Conservation (phyloP, 176 grass and related monocot genomes). For the Ananas comosus region DNA sequence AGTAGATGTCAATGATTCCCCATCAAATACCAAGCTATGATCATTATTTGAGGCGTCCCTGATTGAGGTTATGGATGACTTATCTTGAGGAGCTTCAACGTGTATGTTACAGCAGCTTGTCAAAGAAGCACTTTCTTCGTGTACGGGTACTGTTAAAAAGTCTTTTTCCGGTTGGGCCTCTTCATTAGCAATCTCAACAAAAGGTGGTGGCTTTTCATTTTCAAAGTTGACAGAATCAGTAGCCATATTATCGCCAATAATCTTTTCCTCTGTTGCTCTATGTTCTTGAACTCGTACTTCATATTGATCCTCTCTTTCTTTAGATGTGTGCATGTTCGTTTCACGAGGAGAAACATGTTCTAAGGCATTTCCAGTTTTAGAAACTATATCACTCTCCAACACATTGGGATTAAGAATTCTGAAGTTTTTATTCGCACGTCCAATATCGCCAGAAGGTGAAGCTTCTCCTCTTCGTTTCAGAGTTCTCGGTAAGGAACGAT, state of each 20-base stretch:
- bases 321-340: not conserved
- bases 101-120: not conserved
- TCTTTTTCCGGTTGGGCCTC: not conserved
- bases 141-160: not conserved
- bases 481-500: slow-evolving; percentile 7
- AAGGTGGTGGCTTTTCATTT: not conserved
- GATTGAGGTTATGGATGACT: slow-evolving; percentile 50
- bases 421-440: not conserved
- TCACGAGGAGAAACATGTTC: not conserved
- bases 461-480: not conserved
- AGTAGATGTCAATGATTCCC: slow-evolving; percentile 5
- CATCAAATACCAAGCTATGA: not conserved
- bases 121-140: slow-evolving; percentile 7
- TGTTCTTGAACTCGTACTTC: slow-evolving; percentile 1
- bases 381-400: not conserved
- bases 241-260: not conserved
- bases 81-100: slow-evolving; percentile 29
- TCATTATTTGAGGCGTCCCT: not conserved
- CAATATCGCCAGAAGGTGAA: not conserved
- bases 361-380: not conserved
- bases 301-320: not conserved
- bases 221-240: not conserved
- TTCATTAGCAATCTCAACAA: not conserved
- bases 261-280: not conserved
- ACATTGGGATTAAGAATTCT: not conserved